Evolutionary conservation across 306 rosid species (phyloP).

Genomic region (Rosa rugosa): DNA sequence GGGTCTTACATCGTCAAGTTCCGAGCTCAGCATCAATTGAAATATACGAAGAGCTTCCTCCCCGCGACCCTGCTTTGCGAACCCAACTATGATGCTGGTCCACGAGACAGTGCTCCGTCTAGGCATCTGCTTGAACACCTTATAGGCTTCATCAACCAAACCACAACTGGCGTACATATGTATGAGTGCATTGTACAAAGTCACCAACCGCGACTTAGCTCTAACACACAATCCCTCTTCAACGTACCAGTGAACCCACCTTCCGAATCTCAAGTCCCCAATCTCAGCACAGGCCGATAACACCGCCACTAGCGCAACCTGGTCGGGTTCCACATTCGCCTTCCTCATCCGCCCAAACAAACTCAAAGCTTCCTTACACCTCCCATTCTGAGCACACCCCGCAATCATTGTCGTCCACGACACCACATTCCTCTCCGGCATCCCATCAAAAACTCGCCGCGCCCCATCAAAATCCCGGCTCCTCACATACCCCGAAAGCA

Average conservation of each 20-base stretch:
- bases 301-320: slow-evolving; percentile 58
- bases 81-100: slow-evolving; percentile 70
- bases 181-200: slow-evolving; percentile 67
- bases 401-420: slow-evolving; percentile 74
- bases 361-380: slow-evolving; percentile 46
- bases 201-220: slow-evolving; percentile 36
- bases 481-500: slow-evolving; percentile 57
- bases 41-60: slow-evolving; percentile 66
- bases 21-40: slow-evolving; percentile 48
- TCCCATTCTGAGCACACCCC: slow-evolving; percentile 53
- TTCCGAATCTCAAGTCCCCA: slow-evolving; percentile 63
- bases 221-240: slow-evolving; percentile 32
- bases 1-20: slow-evolving; percentile 48
- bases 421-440: slow-evolving; percentile 57
- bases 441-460: slow-evolving; percentile 42
- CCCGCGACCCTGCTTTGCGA: slow-evolving; percentile 70
- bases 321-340: slow-evolving; percentile 53
- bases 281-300: slow-evolving; percentile 70
- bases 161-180: slow-evolving; percentile 85
- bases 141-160: slow-evolving; percentile 47
- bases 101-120: slow-evolving; percentile 59
- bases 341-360: slow-evolving; percentile 69
- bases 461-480: slow-evolving; percentile 46
- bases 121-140: slow-evolving; percentile 54
- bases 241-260: slow-evolving; percentile 61